These are phyloP conservation scores for Danielozyma ontarioensis DNA, from an alignment of 805 yeast genomes.

Conservation along the genomic window DNA sequence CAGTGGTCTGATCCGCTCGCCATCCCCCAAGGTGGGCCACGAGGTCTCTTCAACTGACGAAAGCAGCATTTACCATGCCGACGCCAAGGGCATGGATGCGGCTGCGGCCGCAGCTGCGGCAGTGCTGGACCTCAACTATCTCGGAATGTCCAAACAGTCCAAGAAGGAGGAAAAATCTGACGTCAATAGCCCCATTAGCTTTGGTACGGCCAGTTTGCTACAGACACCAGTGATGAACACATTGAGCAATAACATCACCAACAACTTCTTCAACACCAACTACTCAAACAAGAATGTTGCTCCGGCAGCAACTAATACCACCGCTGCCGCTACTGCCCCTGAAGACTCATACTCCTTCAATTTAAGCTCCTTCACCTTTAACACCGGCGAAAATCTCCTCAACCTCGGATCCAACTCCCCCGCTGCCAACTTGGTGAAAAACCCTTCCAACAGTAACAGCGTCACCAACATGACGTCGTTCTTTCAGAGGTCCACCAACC, in stretches of 20 bases:
- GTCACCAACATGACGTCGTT: background rate
- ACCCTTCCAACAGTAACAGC: background rate
- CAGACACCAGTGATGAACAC: slow-evolving; percentile 26
- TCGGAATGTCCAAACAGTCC: background rate
- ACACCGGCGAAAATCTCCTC: slow-evolving; percentile 10
- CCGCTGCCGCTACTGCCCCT: slow-evolving; percentile 3
- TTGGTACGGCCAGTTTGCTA: slow-evolving; percentile 2
- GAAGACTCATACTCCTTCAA: slow-evolving; percentile 31
- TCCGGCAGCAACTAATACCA: slow-evolving; percentile 2
- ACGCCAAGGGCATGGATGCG: too few species aligned
- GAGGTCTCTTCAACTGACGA: background rate
- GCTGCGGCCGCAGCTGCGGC: background rate
- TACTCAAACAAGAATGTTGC: slow-evolving; percentile 10
- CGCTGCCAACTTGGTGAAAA: background rate
- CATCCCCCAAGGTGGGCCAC: background rate
- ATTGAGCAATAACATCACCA: slow-evolving; percentile 29
- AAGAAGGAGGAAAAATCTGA: background rate
- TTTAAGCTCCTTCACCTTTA: slow-evolving; percentile 28
- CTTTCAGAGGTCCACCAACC: background rate
- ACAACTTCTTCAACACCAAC: slow-evolving; percentile 27
- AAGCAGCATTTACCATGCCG: too few species aligned
- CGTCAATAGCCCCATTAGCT: background rate
- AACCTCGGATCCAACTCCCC: background rate
- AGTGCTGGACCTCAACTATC: too few species aligned
- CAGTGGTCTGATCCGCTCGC: background rate